Percentiles rank a stretch among this genome's conserved stretches.
Evolutionary conservation across 1,284 basidiomycete species (phyloP).

Genomic region (Afroboletus lepidellus): DNA sequence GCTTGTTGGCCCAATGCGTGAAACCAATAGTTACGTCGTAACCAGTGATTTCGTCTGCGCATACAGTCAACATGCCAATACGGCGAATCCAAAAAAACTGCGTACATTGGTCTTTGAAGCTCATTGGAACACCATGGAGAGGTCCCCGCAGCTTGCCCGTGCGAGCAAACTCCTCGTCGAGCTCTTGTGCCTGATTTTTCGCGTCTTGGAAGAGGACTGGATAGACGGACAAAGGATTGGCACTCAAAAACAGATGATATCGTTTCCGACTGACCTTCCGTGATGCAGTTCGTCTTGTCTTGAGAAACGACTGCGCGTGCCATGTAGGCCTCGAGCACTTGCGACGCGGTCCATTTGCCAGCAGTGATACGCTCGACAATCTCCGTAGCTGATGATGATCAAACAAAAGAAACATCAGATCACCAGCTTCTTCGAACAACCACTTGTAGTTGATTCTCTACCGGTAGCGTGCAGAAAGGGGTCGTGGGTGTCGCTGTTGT

Average conservation of each 20-base stretch:
- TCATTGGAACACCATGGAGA: slow-evolving; percentile 81
- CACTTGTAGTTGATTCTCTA: slow-evolving; percentile 1
- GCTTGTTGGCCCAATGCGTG: slow-evolving; percentile 63
- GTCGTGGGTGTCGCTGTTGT: slow-evolving; percentile 17
- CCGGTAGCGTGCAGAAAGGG: slow-evolving; percentile 29
- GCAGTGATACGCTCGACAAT: slow-evolving; percentile 59
- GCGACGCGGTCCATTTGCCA: slow-evolving; percentile 70
- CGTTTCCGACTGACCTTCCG: slow-evolving; percentile 54
- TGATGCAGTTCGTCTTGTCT: slow-evolving; percentile 68
- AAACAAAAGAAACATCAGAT: background rate
- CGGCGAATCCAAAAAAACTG: background rate
- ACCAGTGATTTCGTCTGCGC: slow-evolving; percentile 56
- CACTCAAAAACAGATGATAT: background rate
- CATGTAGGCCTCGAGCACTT: slow-evolving; percentile 75
- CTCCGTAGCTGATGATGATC: slow-evolving; percentile 47
- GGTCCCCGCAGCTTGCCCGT: slow-evolving; percentile 66
- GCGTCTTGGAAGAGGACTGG: slow-evolving; percentile 72
- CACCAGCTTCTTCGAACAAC: background rate
- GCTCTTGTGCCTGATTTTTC: slow-evolving; percentile 54
- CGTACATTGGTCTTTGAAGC: slow-evolving; percentile 71
- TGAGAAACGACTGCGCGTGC: slow-evolving; percentile 66
- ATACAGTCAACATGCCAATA: slow-evolving; percentile 8
- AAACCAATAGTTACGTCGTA: slow-evolving; percentile 75
- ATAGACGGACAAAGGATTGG: background rate
- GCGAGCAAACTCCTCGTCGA: slow-evolving; percentile 64